These are phyloP conservation scores for Isabelozyma heimii DNA, from an alignment of 805 yeast genomes.

Conservation along the genomic window DNA sequence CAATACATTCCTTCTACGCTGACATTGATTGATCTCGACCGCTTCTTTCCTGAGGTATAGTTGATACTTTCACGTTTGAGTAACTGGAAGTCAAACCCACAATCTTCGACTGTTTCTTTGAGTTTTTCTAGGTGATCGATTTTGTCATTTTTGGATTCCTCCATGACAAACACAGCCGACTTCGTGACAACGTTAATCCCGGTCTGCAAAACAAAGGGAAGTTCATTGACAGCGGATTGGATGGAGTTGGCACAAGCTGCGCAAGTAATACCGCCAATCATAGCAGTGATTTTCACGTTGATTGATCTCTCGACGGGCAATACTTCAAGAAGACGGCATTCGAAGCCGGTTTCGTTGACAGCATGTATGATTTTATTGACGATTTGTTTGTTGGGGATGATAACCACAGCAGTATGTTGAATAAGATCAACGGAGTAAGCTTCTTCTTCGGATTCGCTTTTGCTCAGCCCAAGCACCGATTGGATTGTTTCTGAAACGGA, in stretches of 20 bases:
- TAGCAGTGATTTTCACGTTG: constrained; percentile 53
- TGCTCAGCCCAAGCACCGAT: background rate
- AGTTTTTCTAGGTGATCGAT: constrained; percentile 33
- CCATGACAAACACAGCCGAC: constrained; percentile 59
- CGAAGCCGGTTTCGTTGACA: constrained; percentile 34
- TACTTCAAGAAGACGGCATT: constrained; percentile 54
- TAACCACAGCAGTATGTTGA: constrained; percentile 50
- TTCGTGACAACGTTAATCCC: constrained; percentile 60
- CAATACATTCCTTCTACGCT: constrained; percentile 68
- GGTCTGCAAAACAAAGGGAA: constrained; percentile 53
- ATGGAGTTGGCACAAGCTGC: constrained; percentile 67
- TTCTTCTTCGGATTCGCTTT: constrained; percentile 15
- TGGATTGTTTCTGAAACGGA: constrained; percentile 28
- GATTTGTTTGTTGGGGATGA: constrained; percentile 50
- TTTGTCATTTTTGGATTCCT: constrained; percentile 28
- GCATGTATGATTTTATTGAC: constrained; percentile 29
- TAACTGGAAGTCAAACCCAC: constrained; percentile 62
- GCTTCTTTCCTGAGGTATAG: constrained; percentile 46
- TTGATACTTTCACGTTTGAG: constrained; percentile 43
- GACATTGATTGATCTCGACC: constrained; percentile 55
- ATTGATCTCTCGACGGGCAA: constrained; percentile 53
- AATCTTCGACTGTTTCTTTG: constrained; percentile 55
- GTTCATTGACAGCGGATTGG: constrained; percentile 39
- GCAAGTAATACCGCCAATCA: constrained; percentile 74
- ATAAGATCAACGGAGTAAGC: constrained; percentile 50